These are phyloP conservation scores for Tetradesmus lagerheimii DNA, from an alignment of 139 green algal species.

Conservation along the genomic window DNA sequence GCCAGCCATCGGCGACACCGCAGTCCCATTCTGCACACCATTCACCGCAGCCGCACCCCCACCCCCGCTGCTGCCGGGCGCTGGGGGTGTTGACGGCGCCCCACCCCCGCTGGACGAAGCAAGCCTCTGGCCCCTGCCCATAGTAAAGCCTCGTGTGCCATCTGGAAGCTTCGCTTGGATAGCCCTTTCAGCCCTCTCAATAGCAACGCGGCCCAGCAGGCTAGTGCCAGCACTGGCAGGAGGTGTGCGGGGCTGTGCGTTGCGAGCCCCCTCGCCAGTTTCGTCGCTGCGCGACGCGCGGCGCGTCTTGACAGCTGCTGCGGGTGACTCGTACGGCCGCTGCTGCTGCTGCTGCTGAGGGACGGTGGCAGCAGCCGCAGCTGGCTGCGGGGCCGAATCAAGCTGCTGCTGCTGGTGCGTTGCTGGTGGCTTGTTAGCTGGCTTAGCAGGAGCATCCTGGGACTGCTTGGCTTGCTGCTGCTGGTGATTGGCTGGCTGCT, in stretches of 20 bases:
- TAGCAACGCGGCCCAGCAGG: background rate
- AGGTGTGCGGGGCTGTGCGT: background rate
- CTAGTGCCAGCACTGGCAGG: conserved; percentile 1
- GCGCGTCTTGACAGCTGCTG: conserved; percentile 2
- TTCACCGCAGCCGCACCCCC: background rate
- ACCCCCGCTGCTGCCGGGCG: conserved; percentile 27
- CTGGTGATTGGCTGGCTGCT: background rate
- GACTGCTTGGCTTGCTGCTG: background rate
- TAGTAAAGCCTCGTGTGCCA: conserved; percentile 32
- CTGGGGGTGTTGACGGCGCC: background rate
- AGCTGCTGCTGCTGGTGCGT: background rate
- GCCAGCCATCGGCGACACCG: background rate
- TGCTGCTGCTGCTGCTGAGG: background rate
- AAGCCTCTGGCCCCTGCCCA: conserved; percentile 16
- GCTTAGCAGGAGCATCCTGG: too few species aligned
- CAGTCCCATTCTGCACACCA: background rate
- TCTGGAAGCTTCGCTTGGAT: conserved; percentile 29
- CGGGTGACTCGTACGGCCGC: background rate
- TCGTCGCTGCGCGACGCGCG: background rate
- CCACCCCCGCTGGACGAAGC: background rate
- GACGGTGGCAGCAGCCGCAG: background rate
- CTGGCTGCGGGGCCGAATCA: background rate
- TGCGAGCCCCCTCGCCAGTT: background rate
- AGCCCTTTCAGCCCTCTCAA: too few species aligned
- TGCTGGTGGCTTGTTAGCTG: background rate